These are phyloP conservation scores for Phytophthora podocarpi DNA, from an alignment of 352 stramenopile species.

Conservation along the genomic window DNA sequence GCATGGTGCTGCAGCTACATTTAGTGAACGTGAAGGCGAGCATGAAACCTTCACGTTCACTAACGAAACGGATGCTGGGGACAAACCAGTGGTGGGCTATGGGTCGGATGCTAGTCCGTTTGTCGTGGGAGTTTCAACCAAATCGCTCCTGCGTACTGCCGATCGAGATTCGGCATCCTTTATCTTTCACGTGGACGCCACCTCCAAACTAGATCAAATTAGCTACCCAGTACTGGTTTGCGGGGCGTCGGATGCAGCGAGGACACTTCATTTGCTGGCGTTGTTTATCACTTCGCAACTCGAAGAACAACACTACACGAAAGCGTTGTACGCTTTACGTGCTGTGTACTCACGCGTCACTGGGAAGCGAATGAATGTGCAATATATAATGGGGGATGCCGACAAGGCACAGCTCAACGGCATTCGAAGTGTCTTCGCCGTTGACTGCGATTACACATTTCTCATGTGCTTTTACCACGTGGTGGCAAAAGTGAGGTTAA, in stretches of 20 bases:
- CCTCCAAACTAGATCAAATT: neutral
- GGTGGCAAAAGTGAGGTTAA: neutral
- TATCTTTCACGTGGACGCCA: conserved; percentile 17
- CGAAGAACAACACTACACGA: conserved; percentile 1
- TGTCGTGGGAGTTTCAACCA: neutral
- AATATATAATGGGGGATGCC: conserved; percentile 1
- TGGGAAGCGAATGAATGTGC: neutral
- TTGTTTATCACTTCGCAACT: conserved; percentile 9
- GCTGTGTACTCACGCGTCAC: neutral
- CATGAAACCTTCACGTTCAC: conserved; percentile 7
- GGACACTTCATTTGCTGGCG: conserved; percentile 7
- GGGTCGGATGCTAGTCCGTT: neutral
- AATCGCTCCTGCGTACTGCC: neutral
- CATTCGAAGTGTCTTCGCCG: neutral
- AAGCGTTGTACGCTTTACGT: neutral
- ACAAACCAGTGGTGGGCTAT: neutral
- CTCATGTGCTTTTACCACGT: conserved; percentile 8
- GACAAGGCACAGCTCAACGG: conserved; percentile 14
- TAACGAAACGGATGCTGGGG: neutral
- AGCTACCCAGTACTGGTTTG: conserved; percentile 9
- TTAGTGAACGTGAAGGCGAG: conserved; percentile 4
- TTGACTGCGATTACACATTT: neutral
- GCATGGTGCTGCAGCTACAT: no score
- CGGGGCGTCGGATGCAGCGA: neutral
- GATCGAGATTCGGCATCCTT: neutral